Evolutionary conservation across 2,329 filamentous ascomycete species (phyloP).

Genomic region (Diaporthe longicolla): DNA sequence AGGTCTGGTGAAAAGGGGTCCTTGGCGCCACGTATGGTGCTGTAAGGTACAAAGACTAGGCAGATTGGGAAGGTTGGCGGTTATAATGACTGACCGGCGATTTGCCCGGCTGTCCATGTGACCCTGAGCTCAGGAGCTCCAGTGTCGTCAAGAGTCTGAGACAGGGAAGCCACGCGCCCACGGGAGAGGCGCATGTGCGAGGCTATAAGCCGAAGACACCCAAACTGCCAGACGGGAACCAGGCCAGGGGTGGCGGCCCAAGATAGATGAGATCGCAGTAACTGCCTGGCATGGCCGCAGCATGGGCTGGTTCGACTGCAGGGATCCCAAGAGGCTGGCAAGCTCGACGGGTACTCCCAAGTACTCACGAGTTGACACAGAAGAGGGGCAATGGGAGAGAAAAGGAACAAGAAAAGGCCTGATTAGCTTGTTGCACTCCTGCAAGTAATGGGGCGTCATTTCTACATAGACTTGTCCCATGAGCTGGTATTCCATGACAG

Average conservation of each 20-base stretch:
- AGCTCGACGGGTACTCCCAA: not conserved
- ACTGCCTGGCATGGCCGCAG: constrained; percentile 25
- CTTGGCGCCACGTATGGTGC: constrained; percentile 21
- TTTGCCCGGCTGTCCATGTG: constrained; percentile 35
- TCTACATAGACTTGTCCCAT: not conserved
- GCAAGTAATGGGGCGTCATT: not conserved
- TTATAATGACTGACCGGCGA: constrained; percentile 31
- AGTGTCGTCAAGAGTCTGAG: constrained; percentile 34
- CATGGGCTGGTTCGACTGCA: constrained; percentile 10
- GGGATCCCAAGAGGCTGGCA: not conserved
- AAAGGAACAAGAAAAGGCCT: not conserved
- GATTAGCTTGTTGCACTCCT: not conserved
- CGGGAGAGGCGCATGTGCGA: constrained; percentile 38
- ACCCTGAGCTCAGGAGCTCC: constrained; percentile 35
- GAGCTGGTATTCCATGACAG: not conserved
- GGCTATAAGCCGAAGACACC: constrained; percentile 34
- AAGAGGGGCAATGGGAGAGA: not conserved
- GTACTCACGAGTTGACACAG: not conserved
- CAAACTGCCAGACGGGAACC: constrained; percentile 3
- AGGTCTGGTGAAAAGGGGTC: not conserved
- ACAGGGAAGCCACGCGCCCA: constrained; percentile 33
- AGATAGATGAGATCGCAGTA: constrained; percentile 28
- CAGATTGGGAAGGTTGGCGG: constrained; percentile 27
- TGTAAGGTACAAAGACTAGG: constrained; percentile 13
- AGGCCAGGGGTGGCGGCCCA: constrained; percentile 25